Conservation (phyloP, 1,284 basidiomycete genomes). For the Ganoderma lucidum region DNA sequence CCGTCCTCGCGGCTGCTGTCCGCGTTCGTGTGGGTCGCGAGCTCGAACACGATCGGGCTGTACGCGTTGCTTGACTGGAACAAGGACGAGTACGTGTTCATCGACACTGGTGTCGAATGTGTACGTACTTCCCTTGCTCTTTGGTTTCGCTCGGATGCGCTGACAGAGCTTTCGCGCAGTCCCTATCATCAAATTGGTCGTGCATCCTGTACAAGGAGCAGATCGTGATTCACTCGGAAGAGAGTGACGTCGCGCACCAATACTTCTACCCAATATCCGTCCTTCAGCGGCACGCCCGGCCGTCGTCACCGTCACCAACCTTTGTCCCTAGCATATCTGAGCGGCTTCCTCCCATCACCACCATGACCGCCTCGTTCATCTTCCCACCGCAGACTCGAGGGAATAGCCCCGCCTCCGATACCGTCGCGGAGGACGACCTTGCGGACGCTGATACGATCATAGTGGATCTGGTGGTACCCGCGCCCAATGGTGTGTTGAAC, state of each 20-base stretch:
- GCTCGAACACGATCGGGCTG: constrained; percentile 60
- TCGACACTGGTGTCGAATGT: constrained; percentile 76
- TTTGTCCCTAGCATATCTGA: constrained; percentile 49
- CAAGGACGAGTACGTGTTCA: constrained; percentile 67
- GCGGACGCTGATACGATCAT: neutral
- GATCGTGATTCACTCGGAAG: constrained; percentile 78
- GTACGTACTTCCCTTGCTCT: constrained; percentile 52
- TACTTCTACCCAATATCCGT: constrained; percentile 64
- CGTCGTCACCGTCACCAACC: constrained; percentile 35
- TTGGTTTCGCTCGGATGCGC: neutral
- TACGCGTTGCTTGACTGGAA: constrained; percentile 76
- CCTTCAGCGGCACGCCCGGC: constrained; percentile 49
- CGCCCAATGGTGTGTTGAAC: neutral
- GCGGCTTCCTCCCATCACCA: constrained; percentile 34
- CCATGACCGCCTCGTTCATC: constrained; percentile 41
- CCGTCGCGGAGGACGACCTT: constrained; percentile 12
- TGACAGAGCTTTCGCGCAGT: constrained; percentile 43
- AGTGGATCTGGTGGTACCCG: neutral
- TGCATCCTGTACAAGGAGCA: constrained; percentile 68
- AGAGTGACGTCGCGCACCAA: constrained; percentile 60
- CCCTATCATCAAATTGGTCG: constrained; percentile 75
- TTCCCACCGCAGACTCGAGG: constrained; percentile 40
- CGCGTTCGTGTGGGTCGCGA: constrained; percentile 68
- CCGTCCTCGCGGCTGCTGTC: constrained; percentile 66
- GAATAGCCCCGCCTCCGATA: constrained; percentile 27